Evolutionary conservation across 192 early-diverging fungal genomes (phyloP), one percentile per base, ranked within the genome.

Genomic region (Phlyctochytrium bullatum): DNA sequence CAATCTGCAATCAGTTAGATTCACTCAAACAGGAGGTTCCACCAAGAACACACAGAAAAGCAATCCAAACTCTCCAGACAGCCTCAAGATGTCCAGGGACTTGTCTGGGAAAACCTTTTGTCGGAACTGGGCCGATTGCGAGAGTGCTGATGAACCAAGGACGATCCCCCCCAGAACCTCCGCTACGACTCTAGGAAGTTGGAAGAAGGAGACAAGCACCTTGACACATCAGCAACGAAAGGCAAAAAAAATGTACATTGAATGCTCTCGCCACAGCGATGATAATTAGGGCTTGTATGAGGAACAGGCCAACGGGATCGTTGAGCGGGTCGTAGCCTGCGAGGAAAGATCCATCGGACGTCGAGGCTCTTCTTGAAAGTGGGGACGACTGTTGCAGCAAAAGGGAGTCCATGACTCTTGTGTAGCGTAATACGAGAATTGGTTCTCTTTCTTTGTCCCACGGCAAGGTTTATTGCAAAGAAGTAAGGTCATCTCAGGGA

Each of bases 141-240:
- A 91, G 31, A 97, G 80, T 0, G 85, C 91, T 0, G 93, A 90
- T 1, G 93, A 93, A 0, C 96, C 96, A 3, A 97, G 83, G 1
- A 96, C 51, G 16, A 75, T 75, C 6, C 61, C 64, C 24, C 89
- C 91, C 27, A 96, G 69, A 51, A 94, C 86, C 71, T 94, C 93
- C 50, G 92, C 87, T 35, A 96, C 92, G 30, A 93, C 93, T 4
- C 78, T 73, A 0, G 93, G 93, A 71, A 94, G 92, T 53, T 78
- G 69, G 17, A 92, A 66, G 27, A 73, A 74, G n/a, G 70, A 72
- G n/a, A 95, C 67, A 2, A 72, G 10, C 6, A 47, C 40, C 40
- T 47, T 14, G n/a, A n/a, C n/a, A n/a, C n/a, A n/a, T n/a, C n/a
- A n/a, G n/a, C n/a, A n/a, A n/a, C n/a, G n/a, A n/a, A n/a, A n/a